These are phyloP conservation scores for Mortierella sp. DNA, from an alignment of 371 early-diverging fungal species.

Conservation along the genomic window DNA sequence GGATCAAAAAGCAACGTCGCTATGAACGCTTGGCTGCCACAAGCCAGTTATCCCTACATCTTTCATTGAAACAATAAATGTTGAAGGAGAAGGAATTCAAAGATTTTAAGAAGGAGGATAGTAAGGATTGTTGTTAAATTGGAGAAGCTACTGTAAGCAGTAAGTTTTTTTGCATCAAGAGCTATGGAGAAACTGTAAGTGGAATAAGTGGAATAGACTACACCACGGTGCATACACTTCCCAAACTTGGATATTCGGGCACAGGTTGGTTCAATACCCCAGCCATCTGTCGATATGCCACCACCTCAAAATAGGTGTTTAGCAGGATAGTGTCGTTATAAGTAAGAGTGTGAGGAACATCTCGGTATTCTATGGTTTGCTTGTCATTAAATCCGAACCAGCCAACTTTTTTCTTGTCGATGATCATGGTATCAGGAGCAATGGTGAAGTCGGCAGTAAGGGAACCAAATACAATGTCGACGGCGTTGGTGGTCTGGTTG, in stretches of 20 bases:
- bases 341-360: constrained; percentile 21
- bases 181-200: too few relatives aligned
- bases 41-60: too few relatives aligned
- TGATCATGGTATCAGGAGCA: constrained; percentile 19
- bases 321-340: constrained; percentile 15
- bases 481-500: neutral
- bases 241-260: constrained; percentile 14
- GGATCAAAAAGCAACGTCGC: too few relatives aligned
- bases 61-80: too few relatives aligned
- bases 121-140: too few relatives aligned
- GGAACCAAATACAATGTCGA: constrained; percentile 12
- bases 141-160: too few relatives aligned
- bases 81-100: too few relatives aligned
- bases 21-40: too few relatives aligned
- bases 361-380: constrained; percentile 2
- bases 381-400: neutral
- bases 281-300: constrained; percentile 22
- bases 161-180: too few relatives aligned
- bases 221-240: neutral
- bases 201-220: too few relatives aligned
- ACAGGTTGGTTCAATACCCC: neutral
- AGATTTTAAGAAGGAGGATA: too few relatives aligned
- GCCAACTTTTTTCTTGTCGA: neutral
- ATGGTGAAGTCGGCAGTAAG: constrained; percentile 10
- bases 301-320: constrained; percentile 26